Conservation (phyloP, 23 red algal species). For the Chondrus crispus region DNA sequence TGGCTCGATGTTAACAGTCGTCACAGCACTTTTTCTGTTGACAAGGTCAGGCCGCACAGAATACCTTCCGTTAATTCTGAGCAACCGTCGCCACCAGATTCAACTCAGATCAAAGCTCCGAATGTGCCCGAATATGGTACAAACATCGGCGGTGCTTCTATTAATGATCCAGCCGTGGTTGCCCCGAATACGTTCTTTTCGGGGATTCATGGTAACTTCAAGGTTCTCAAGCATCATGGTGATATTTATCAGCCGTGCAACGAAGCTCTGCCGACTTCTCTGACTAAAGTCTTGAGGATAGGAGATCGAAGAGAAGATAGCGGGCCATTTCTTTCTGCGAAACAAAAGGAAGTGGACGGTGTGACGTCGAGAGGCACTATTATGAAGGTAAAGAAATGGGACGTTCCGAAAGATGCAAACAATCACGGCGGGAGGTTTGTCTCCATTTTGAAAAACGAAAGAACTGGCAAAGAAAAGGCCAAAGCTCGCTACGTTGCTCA, state of each 20-base stretch:
- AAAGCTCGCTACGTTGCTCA: conserved; percentile 7
- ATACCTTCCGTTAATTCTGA: neutral
- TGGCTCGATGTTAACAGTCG: neutral
- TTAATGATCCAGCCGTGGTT: neutral
- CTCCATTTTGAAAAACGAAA: neutral
- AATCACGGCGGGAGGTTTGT: neutral
- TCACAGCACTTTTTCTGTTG: neutral
- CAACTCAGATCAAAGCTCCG: neutral
- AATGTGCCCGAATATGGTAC: neutral
- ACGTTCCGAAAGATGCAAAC: neutral
- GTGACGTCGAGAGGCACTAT: neutral
- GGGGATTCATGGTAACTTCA: neutral
- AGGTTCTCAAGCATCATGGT: neutral
- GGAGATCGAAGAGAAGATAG: neutral
- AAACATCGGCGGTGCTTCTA: neutral
- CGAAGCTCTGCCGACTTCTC: neutral
- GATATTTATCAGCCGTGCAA: neutral
- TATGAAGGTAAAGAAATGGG: neutral
- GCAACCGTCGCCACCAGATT: neutral
- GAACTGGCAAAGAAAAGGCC: neutral
- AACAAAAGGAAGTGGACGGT: neutral
- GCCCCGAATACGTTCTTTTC: neutral
- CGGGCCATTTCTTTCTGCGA: neutral
- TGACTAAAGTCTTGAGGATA: neutral
- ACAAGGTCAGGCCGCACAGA: neutral